Base-by-base conservation (phyloP, 176 grass and related monocot genomes). In the Lolium rigidum region DNA sequence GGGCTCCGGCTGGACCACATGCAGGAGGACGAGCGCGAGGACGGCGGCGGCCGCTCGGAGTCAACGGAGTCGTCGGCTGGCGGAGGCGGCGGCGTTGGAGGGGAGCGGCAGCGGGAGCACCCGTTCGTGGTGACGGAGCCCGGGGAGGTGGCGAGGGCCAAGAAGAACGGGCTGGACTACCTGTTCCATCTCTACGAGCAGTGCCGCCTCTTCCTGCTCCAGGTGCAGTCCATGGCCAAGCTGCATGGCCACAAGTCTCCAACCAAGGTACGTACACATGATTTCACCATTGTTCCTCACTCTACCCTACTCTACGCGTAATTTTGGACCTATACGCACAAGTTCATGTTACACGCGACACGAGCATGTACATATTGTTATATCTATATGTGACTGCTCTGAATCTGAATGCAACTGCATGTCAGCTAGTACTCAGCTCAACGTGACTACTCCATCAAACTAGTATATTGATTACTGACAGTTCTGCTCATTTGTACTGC, bases 81-180 rank as follows among this genome's bases (percentile, higher is more conserved):
- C 9, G 89, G 76, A 22, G 21, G 80, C 51, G 59, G 78, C 22
- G 39, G 49, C 3, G 59, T 74, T 35, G 68, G 60, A 2, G 83
- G 77, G 15, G 88, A 91, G 88, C 70, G 91, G 75, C 97, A 96
- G 88, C 70, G 97, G 71, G 97, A 99, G 87, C 97, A 99, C 82
- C 97, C 97, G 14, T 99, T 99, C 90, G 91, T 99, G 37, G 97
- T 99, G 85, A 99, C 97, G 59, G 97, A 96, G 76, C 97, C 97
- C 12, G 97, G 97, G 9, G 97, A 99, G 87, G 94, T 99, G 79
- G 97, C 97, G 12, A 70, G 97, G 35, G 97, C 97, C 13, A 99
- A 99, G 92, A 99, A 99, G 92, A 99, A 99, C 82, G 97, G 97
- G 11, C 89, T 99, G 10, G 97, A 99, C 73, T 99, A 99, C 82